Conservation (phyloP, 2,329 filamentous ascomycete species). For the Cryphonectria radicalis region DNA sequence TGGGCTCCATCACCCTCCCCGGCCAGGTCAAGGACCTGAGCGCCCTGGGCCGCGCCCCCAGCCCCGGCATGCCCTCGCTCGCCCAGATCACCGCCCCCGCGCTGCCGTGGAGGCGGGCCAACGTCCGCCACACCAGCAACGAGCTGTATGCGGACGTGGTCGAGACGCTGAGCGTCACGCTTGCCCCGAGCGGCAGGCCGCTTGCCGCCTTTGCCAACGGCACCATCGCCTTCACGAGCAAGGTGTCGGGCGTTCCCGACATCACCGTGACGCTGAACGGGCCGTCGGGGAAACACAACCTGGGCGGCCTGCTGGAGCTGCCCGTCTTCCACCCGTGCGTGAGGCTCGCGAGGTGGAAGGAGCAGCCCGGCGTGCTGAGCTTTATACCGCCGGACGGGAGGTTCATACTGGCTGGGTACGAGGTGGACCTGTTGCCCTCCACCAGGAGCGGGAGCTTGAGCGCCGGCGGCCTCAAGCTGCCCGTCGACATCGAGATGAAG, state of each 20-base stretch:
- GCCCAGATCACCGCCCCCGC: constrained; percentile 50
- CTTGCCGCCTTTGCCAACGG: constrained; percentile 87
- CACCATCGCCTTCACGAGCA: constrained; percentile 91
- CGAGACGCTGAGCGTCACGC: constrained; percentile 83
- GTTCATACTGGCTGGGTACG: constrained; percentile 92
- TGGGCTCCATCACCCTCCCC: constrained; percentile 85
- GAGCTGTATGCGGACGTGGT: constrained; percentile 96
- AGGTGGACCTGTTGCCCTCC: constrained; percentile 84
- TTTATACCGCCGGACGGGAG: constrained; percentile 95
- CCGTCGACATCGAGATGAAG: constrained; percentile 79
- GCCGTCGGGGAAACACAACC: constrained; percentile 77
- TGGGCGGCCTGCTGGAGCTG: constrained; percentile 76
- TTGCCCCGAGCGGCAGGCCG: constrained; percentile 87
- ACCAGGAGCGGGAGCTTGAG: constrained; percentile 60
- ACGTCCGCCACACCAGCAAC: constrained; percentile 94
- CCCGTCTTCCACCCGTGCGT: constrained; percentile 98
- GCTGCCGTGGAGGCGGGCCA: constrained; percentile 86
- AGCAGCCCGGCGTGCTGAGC: constrained; percentile 87
- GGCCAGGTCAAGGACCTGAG: constrained; percentile 44
- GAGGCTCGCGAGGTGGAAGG: constrained; percentile 84
- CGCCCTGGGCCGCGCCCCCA: constrained; percentile 23
- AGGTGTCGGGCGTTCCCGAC: constrained; percentile 93
- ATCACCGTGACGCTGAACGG: constrained; percentile 80
- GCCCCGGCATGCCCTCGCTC: constrained; percentile 21
- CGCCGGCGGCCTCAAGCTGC: constrained; percentile 74